Conservation (phyloP, 768 basidiomycete genomes). For the Termitomyces sp. region DNA sequence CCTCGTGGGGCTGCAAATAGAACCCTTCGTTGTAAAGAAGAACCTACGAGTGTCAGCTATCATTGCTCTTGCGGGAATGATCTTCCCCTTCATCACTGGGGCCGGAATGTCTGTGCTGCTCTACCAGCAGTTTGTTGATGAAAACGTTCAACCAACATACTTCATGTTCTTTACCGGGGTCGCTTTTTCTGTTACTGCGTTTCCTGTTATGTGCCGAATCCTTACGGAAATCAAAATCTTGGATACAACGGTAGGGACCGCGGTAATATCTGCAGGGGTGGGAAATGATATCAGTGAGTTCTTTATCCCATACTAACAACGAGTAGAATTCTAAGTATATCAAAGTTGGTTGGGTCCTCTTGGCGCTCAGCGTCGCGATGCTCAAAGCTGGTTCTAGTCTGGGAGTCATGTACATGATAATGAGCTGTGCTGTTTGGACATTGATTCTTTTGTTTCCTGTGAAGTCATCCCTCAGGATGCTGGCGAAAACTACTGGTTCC, state of each 20-base stretch:
- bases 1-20: conserved; percentile 90
- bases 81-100: conserved; percentile 84
- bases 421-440: conserved; percentile 76
- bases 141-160: conserved; percentile 65
- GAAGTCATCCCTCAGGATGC: conserved; percentile 54
- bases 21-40: conserved; percentile 67
- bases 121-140: conserved; percentile 69
- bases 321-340: neutral
- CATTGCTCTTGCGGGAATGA: conserved; percentile 79
- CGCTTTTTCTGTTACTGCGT: conserved; percentile 84
- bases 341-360: conserved; percentile 76
- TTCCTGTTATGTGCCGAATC: conserved; percentile 83
- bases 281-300: conserved; percentile 67
- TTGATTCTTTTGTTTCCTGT: conserved; percentile 69
- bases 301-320: neutral
- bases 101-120: conserved; percentile 56
- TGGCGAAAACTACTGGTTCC: conserved; percentile 75
- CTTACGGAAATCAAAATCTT: conserved; percentile 87
- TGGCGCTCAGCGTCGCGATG: conserved; percentile 89
- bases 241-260: conserved; percentile 87
- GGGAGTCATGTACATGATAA: conserved; percentile 78
- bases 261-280: conserved; percentile 89
- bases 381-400: conserved; percentile 83
- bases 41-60: conserved; percentile 61
- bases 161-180: conserved; percentile 95